phyloP scores from a whole-genome alignment of 2,329 filamentous ascomycete species.

The Calonectria multiphialidica region DNA sequence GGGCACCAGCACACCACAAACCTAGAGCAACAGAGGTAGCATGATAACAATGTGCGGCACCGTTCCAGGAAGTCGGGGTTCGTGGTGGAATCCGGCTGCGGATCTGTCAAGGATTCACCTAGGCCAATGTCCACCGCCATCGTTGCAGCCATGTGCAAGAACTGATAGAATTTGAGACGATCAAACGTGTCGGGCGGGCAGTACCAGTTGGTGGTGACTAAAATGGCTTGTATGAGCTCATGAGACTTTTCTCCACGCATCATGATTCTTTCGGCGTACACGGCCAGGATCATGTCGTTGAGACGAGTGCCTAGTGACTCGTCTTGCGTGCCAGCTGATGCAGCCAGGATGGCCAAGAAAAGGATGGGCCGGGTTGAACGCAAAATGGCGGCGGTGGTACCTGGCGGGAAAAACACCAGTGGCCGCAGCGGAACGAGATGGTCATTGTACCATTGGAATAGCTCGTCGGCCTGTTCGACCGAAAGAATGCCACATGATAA shows the following conservation, averaged over 20 bases:
- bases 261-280: constrained; percentile 3
- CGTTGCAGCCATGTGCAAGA: neutral
- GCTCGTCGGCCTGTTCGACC: neutral
- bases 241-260: constrained; percentile 1
- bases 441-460: neutral
- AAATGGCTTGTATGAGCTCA: neutral
- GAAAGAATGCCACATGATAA: neutral
- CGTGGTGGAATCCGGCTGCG: neutral
- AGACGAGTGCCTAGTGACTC: neutral
- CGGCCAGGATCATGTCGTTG: neutral
- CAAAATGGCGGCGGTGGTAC: neutral
- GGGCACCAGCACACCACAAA: neutral
- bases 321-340: neutral
- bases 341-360: neutral
- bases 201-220: constrained; percentile 4
- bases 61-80: neutral
- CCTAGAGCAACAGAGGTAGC: constrained; percentile 3
- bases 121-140: neutral
- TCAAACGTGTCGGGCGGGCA: neutral
- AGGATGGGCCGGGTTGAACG: neutral
- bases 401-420: neutral
- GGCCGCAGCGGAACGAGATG: neutral
- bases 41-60: neutral
- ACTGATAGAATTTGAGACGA: constrained; percentile 2
- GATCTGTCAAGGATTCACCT: neutral